Evolutionary conservation across 805 yeast genomes (phyloP).

Genomic region (Jamesozyma lodderae): DNA sequence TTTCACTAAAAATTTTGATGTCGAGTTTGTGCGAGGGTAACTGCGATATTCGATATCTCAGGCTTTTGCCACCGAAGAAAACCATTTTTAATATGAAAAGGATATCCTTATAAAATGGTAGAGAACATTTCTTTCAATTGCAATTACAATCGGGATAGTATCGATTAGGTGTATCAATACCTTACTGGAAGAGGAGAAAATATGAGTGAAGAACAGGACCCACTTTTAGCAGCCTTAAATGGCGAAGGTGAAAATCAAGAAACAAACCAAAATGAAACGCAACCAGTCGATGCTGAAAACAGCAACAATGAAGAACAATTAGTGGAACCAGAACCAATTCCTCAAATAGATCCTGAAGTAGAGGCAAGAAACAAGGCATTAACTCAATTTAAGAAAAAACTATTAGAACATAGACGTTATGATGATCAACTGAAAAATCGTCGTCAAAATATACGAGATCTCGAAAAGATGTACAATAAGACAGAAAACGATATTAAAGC

Average conservation of each 20-base stretch:
- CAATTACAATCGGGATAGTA: too few relatives aligned
- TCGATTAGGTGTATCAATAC: neutral
- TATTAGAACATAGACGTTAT: constrained; percentile 89
- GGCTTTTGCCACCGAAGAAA: neutral
- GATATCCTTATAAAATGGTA: too few relatives aligned
- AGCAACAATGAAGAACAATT: constrained; percentile 8
- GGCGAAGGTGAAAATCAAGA: constrained; percentile 9
- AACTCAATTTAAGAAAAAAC: constrained; percentile 68
- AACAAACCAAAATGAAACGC: too few relatives aligned
- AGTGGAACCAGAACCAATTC: constrained; percentile 14
- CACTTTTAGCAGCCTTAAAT: constrained; percentile 58
- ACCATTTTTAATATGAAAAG: neutral
- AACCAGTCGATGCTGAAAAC: constrained; percentile 12
- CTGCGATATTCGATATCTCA: too few relatives aligned
- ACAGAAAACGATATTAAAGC: constrained; percentile 97
- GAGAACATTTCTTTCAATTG: too few relatives aligned
- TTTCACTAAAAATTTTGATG: neutral
- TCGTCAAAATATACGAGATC: constrained; percentile 70
- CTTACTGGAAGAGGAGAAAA: neutral
- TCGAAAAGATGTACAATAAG: constrained; percentile 77
- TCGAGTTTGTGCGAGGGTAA: neutral
- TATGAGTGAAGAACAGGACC: constrained; percentile 63
- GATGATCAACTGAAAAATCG: constrained; percentile 82
- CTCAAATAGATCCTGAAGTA: constrained; percentile 49
- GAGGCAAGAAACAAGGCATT: constrained; percentile 61